Evolutionary conservation across 345 rosid genomes (phyloP), one percentile per base, ranked within the genome.

Genomic region (Toxicodendron radicans): DNA sequence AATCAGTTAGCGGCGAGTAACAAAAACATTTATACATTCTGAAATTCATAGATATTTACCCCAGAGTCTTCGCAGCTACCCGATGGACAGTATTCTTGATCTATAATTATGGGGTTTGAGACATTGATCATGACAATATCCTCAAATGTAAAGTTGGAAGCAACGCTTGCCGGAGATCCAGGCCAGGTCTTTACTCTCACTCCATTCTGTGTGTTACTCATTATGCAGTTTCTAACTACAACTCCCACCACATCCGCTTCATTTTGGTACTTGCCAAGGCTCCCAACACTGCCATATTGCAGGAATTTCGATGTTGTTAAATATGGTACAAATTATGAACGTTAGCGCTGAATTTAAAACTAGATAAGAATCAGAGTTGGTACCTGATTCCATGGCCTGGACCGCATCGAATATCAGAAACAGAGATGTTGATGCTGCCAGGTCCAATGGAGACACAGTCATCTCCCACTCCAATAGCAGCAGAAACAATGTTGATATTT

Each of bases 361-460:
- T 4, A 58, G 4, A 57, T 11, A 66, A 30, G 35, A 21, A 35
- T 60, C 57, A 48, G 45, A 38, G 8, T 10, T 11, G 48, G 16
- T 75, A 85, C 91, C 94, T 89, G 66, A 89, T 83, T 58, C 94
- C 94, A 30, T 87, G 89, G 66, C 94, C 91, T 1, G 90, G 91
- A 32, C 91, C 90, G 23, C 90, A 87, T 0, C 51, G 41, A 54
- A 82, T 58, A 24, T 82, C 11, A 0, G 59, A 32, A 54, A 87
- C 59, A 1, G 82, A 71, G 66, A 89, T 69, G 70, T 83, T 75
- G 64, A 5, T 24, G 74, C 81, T 80, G 14, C 91, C 91, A 2
- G 85, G 85, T 74, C 88, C 89, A 10, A 89, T 82, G 60, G 90
- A 83, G 58, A 89, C 72, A 43, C 94, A 89, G 60, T 89, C 91